These are phyloP conservation scores for Ramaria rubella DNA, from an alignment of 768 basidiomycete genomes.

Conservation along the genomic window DNA sequence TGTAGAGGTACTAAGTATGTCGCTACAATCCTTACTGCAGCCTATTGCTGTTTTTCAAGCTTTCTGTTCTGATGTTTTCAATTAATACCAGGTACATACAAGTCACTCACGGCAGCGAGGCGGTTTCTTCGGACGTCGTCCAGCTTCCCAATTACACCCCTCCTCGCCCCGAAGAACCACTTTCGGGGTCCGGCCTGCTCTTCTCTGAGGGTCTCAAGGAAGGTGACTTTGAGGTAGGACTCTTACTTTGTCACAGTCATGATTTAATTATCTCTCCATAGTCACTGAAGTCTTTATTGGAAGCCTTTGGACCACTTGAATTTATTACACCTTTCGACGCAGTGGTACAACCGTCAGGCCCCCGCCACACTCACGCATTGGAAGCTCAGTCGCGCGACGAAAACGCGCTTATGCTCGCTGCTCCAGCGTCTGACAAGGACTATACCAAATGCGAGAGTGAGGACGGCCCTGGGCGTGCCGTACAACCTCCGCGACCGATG, in stretches of 20 bases:
- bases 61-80: background rate
- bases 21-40: constrained; percentile 34
- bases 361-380: background rate
- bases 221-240: background rate
- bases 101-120: constrained; percentile 10
- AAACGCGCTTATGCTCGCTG: constrained; percentile 12
- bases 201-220: constrained; percentile 4
- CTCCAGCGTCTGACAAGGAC: constrained; percentile 50
- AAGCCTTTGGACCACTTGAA: constrained; percentile 62
- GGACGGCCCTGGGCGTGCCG: background rate
- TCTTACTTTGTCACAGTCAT: background rate
- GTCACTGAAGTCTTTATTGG: constrained; percentile 34
- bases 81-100: constrained; percentile 7
- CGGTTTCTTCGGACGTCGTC: background rate
- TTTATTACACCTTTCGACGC: constrained; percentile 34
- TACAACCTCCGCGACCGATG: constrained; percentile 26
- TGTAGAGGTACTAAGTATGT: constrained; percentile 34
- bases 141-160: background rate
- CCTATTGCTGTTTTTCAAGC: background rate
- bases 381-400: background rate
- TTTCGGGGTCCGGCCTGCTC: constrained; percentile 8
- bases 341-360: constrained; percentile 5
- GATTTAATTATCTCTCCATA: constrained; percentile 20
- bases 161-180: constrained; percentile 11
- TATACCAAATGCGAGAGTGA: constrained; percentile 13